Conservation (phyloP, 352 stramenopile species). For the Plasmopara halstedii region DNA sequence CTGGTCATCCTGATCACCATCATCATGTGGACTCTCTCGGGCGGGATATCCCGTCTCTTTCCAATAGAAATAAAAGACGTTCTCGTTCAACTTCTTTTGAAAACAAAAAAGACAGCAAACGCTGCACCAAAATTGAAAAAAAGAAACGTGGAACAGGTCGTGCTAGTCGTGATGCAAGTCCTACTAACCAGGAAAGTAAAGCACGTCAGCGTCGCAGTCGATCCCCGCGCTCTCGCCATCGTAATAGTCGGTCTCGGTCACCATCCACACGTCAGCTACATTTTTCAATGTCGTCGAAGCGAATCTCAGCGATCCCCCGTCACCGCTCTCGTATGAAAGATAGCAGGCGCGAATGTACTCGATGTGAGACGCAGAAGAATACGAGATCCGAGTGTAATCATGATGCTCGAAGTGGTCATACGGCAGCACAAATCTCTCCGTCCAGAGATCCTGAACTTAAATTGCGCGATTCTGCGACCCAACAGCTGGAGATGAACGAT, state of each 20-base stretch:
- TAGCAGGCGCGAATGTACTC: constrained; percentile 4
- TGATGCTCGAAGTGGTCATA: not conserved
- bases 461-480: not conserved
- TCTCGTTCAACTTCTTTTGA: constrained; percentile 3
- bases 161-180: not conserved
- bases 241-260: constrained; percentile 9
- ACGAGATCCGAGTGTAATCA: not conserved
- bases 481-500: constrained; percentile 4
- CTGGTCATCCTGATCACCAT: constrained; percentile 9
- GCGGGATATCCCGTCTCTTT: constrained; percentile 14
- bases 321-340: constrained; percentile 21
- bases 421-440: not conserved
- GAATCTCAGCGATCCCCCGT: constrained; percentile 6
- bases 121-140: constrained; percentile 5
- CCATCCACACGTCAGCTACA: constrained; percentile 7
- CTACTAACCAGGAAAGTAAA: constrained; percentile 8
- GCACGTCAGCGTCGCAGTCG: constrained; percentile 11
- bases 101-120: constrained; percentile 1
- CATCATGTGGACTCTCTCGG: constrained; percentile 25
- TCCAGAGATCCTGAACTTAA: constrained; percentile 2
- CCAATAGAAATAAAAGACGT: constrained; percentile 4
- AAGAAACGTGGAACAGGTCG: constrained; percentile 5
- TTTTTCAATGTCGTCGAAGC: constrained; percentile 14
- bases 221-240: constrained; percentile 11
- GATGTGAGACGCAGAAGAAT: constrained; percentile 2